phyloP scores from a whole-genome alignment of 2,329 filamentous ascomycete species.

The Ilyonectria destructans region DNA sequence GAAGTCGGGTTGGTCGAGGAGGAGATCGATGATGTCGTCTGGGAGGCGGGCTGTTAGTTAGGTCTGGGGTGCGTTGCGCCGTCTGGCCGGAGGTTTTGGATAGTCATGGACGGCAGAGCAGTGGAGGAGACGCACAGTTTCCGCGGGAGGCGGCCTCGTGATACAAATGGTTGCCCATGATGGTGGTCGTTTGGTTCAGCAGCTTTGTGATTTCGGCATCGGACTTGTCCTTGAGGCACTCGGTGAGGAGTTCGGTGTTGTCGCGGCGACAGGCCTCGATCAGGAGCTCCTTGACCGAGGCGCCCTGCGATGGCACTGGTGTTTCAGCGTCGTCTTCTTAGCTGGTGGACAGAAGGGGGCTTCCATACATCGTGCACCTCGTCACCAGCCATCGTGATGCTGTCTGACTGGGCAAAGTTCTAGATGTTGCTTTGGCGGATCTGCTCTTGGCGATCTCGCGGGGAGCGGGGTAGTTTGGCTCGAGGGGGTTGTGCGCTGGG shows the following conservation, averaged over 20 bases:
- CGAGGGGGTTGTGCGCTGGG: not conserved
- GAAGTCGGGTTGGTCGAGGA: slow-evolving; percentile 87
- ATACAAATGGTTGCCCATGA: slow-evolving; percentile 90
- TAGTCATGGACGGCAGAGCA: slow-evolving; percentile 1
- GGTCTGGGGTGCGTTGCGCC: not conserved
- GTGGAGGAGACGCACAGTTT: slow-evolving; percentile 78
- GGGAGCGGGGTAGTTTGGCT: slow-evolving; percentile 39
- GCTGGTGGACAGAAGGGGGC: not conserved
- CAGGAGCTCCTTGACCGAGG: slow-evolving; percentile 86
- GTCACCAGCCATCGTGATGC: slow-evolving; percentile 46
- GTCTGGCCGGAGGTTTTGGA: not conserved
- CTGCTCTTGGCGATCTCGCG: not conserved
- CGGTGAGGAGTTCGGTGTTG: slow-evolving; percentile 87
- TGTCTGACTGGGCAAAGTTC: not conserved
- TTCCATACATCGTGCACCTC: slow-evolving; percentile 57
- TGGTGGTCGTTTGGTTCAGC: slow-evolving; percentile 88
- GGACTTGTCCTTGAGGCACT: slow-evolving; percentile 76
- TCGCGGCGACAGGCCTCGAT: slow-evolving; percentile 95
- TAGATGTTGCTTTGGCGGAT: not conserved
- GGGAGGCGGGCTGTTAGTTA: slow-evolving; percentile 27
- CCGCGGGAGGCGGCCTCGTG: slow-evolving; percentile 91
- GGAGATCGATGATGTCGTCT: slow-evolving; percentile 87
- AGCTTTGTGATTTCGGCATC: slow-evolving; percentile 80
- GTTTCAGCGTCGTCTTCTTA: slow-evolving; percentile 21
- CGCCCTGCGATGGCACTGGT: slow-evolving; percentile 72